Percentiles rank a stretch among this genome's conserved stretches.
phyloP scores from a whole-genome alignment of 331 rosid species.

The Acacia pycnantha region DNA sequence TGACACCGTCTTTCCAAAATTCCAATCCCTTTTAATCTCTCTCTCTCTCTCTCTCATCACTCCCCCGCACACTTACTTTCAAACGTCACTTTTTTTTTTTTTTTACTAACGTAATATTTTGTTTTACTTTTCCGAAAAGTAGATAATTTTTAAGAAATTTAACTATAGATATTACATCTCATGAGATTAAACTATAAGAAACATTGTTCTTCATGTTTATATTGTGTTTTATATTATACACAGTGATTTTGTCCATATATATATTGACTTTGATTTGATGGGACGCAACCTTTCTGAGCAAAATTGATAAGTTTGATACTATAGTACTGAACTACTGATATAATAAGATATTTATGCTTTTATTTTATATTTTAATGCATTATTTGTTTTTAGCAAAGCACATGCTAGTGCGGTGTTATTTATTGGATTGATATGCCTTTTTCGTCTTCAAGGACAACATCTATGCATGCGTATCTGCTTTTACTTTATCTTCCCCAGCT shows the following conservation, averaged over 20 bases:
- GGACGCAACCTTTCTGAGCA: background rate
- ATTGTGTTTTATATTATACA: background rate
- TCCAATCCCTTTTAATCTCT: conserved; percentile 18
- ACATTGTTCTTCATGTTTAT: background rate
- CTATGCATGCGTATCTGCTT: conserved; percentile 22
- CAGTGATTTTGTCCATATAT: background rate
- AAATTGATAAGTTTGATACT: background rate
- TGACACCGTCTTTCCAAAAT: conserved; percentile 33
- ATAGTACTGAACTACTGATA: background rate
- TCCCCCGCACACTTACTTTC: background rate
- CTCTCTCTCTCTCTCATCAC: background rate
- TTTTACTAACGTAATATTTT: background rate
- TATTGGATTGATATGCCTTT: background rate
- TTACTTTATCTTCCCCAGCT: conserved; percentile 10
- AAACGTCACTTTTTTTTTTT: background rate
- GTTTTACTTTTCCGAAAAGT: background rate
- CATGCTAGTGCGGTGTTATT: background rate
- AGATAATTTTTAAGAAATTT: background rate
- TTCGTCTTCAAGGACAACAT: background rate
- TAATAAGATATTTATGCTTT: background rate
- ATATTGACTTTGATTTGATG: background rate
- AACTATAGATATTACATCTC: background rate
- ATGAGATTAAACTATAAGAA: background rate
- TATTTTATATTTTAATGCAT: background rate
- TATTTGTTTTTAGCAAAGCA: conserved; percentile 5